These are phyloP conservation scores for Cadophora malorum DNA, from an alignment of 2,329 filamentous ascomycete species.

Conservation along the genomic window DNA sequence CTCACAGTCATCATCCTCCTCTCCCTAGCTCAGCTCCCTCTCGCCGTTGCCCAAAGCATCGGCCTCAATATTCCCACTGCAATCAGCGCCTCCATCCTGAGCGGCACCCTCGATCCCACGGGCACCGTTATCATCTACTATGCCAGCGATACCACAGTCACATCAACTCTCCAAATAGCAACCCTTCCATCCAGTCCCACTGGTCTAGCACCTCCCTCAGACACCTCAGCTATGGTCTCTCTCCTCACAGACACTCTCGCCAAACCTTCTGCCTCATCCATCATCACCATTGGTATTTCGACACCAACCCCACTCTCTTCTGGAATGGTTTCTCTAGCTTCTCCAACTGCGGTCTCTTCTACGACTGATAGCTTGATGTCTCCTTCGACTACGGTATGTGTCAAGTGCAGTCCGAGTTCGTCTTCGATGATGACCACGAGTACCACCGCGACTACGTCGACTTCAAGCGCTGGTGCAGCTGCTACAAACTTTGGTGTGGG, in stretches of 20 bases:
- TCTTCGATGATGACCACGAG: neutral
- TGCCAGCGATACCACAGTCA: neutral
- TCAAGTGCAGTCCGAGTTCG: neutral
- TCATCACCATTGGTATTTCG: neutral
- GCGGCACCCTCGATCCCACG: neutral
- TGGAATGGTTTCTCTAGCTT: neutral
- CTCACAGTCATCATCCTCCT: neutral
- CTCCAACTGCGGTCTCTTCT: neutral
- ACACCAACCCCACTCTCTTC: neutral
- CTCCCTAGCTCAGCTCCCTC: neutral
- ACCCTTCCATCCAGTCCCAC: neutral
- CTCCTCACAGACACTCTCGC: neutral
- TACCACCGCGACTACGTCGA: neutral
- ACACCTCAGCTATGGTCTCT: neutral
- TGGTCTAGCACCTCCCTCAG: too few relatives aligned
- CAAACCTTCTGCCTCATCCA: neutral
- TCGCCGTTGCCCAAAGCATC: constrained; percentile 1
- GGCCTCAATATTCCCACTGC: neutral
- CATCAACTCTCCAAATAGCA: neutral
- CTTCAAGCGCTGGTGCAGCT: constrained; percentile 4
- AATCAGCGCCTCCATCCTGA: constrained; percentile 1
- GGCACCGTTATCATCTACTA: neutral
- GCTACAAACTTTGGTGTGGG: constrained; percentile 3
- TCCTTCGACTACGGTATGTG: neutral
- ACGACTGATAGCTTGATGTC: neutral